These are phyloP conservation scores for Eucalyptus paniculata DNA, from an alignment of 345 rosid species.

Conservation along the genomic window DNA sequence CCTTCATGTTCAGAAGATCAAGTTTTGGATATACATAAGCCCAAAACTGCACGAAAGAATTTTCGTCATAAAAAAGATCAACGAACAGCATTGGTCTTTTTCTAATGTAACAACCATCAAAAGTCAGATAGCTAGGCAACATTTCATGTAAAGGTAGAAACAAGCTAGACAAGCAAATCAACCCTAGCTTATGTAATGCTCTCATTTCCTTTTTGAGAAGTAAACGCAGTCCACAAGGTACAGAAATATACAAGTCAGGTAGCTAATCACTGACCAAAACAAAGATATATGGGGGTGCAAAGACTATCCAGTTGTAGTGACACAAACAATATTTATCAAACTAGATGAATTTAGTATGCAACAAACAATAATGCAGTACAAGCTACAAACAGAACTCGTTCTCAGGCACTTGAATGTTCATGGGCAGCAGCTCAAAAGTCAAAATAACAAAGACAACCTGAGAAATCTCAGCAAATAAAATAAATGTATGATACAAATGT, in stretches of 20 bases:
- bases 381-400: neutral
- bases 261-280: neutral
- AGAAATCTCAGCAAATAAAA: neutral
- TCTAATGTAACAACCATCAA: neutral
- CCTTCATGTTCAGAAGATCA: slow-evolving; percentile 78
- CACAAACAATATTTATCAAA: neutral
- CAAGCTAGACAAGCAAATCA: neutral
- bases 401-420: neutral
- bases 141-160: neutral
- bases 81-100: neutral
- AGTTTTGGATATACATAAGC: slow-evolving; percentile 68
- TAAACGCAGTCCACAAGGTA: neutral
- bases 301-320: neutral
- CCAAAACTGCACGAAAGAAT: slow-evolving; percentile 61
- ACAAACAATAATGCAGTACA: neutral
- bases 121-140: neutral
- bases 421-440: neutral
- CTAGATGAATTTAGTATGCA: neutral
- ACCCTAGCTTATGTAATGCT: neutral
- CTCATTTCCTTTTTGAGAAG: neutral
- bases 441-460: neutral
- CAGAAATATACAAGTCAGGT: neutral
- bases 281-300: neutral
- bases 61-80: neutral
- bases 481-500: neutral